phyloP scores from a whole-genome alignment of 2,329 filamentous ascomycete species.

The Cordyceps cateniannulata region DNA sequence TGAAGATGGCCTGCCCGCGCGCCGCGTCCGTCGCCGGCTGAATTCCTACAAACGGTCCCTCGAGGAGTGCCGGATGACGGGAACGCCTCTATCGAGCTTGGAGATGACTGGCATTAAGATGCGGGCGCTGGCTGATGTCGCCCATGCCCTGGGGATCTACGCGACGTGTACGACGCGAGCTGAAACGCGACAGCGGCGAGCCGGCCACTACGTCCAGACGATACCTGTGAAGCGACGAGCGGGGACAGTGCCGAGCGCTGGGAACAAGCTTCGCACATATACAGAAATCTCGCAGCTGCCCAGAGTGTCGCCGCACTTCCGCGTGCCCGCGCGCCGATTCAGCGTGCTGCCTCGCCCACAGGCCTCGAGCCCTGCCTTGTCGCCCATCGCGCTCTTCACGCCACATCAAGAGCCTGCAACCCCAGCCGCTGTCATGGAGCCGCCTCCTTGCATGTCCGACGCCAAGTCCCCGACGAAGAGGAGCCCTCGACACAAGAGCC shows the following conservation, averaged over 20 bases:
- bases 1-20: constrained; percentile 6
- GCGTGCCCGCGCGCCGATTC: not conserved
- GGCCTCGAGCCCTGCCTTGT: not conserved
- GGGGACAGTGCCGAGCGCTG: constrained; percentile 16
- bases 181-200: not conserved
- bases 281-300: constrained; percentile 21
- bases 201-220: constrained; percentile 13
- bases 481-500: constrained; percentile 20
- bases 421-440: constrained; percentile 18
- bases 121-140: constrained; percentile 24
- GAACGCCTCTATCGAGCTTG: constrained; percentile 13
- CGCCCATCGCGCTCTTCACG: not conserved
- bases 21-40: constrained; percentile 10
- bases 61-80: constrained; percentile 6
- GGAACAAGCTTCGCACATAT: constrained; percentile 23
- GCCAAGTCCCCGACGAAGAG: constrained; percentile 27
- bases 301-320: constrained; percentile 4
- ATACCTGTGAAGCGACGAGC: constrained; percentile 25
- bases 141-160: constrained; percentile 14
- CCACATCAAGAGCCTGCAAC: constrained; percentile 21
- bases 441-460: constrained; percentile 19
- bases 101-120: constrained; percentile 16
- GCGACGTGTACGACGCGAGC: not conserved
- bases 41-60: constrained; percentile 9
- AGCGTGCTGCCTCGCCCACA: not conserved